These are phyloP conservation scores for Ustilago tritici DNA, from an alignment of 1,284 basidiomycete genomes.

Conservation along the genomic window DNA sequence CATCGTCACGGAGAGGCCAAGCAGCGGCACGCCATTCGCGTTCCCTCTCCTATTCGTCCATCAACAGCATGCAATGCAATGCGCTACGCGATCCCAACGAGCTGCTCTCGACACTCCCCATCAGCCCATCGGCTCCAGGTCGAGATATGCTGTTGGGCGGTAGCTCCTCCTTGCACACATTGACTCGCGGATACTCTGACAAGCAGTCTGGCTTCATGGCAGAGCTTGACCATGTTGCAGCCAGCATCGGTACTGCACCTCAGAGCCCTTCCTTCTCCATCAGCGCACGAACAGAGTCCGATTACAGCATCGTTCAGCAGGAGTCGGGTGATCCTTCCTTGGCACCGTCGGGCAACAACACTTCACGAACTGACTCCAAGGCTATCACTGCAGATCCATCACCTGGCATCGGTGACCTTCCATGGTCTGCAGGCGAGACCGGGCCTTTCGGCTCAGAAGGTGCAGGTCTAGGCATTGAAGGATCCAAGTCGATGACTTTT, in stretches of 20 bases:
- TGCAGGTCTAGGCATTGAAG: conserved; percentile 18
- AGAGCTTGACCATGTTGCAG: conserved; percentile 33
- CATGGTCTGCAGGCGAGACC: conserved; percentile 63
- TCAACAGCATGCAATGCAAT: conserved; percentile 45
- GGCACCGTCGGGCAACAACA: conserved; percentile 17
- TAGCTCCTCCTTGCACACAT: conserved; percentile 37
- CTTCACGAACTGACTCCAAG: conserved; percentile 11
- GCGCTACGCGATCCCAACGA: conserved; percentile 24
- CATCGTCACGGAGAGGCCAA: conserved; percentile 20
- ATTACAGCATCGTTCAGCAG: conserved; percentile 39
- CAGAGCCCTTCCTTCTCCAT: conserved; percentile 58
- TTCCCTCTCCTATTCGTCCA: conserved; percentile 62
- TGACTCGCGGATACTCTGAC: conserved; percentile 38
- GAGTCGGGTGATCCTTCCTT: conserved; percentile 24
- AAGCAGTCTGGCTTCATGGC: conserved; percentile 40
- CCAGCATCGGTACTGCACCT: conserved; percentile 33
- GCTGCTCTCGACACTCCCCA: conserved; percentile 30
- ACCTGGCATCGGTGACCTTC: conserved; percentile 57
- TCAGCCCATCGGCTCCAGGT: conserved; percentile 40
- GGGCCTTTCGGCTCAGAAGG: conserved; percentile 55
- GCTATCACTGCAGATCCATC: conserved; percentile 27
- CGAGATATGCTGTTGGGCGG: conserved; percentile 33
- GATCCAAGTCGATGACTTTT: conserved; percentile 40
- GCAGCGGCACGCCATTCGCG: conserved; percentile 53
- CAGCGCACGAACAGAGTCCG: conserved; percentile 57